Evolutionary conservation across 2,329 filamentous ascomycete genomes (phyloP), one percentile per base, ranked within the genome.

Genomic region (Trichoderma sp.): DNA sequence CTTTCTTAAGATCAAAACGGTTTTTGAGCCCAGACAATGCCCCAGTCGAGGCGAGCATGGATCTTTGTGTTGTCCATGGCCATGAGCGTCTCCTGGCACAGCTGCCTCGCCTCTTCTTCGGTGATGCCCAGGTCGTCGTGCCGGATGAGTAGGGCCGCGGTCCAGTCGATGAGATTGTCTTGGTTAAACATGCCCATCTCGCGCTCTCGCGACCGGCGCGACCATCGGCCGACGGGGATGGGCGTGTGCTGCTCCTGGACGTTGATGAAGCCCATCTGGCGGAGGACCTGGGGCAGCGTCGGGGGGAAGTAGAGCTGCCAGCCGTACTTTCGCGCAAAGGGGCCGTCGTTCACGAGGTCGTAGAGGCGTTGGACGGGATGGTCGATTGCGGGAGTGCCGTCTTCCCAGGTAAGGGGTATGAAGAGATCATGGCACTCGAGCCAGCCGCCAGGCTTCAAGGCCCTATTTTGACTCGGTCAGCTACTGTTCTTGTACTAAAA

Each of bases 141-240:
- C n/a, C 79, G 79, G 17, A 75, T 74, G 47, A 83, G 71, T 47
- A 83, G 76, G n/a, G 79, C 78, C 7, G 74, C 73, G 9, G 79
- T 75, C 76, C 81, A 80, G 36, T 81, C 80, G 62, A 82, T 78
- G 28, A 77, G 74, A 30, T 83, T 76, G 20, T 76, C 77, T 61
- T 82, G 80, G 32, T 78, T 75, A 68, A 82, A 83, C 23, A 82
- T 77, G 36, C 82, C 82, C 66, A 82, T 79, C 67, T 83, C 81
- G 28, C 81, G 76, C 75, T 77, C 76, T 28, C 77, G 78, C 11
- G 75, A 67, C 43, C 81, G 78, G n/a, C 74, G 75, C 6, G 80
- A 79, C 81, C 82, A 84, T n/a, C 80, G 77, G 1, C 81, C 82
- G 15, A 83, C 71, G 13, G 82, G 81, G 2, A 81, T 75, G 20